These are phyloP conservation scores for Globisporangium nunn DNA, from an alignment of 352 stramenopile genomes.

Conservation along the genomic window DNA sequence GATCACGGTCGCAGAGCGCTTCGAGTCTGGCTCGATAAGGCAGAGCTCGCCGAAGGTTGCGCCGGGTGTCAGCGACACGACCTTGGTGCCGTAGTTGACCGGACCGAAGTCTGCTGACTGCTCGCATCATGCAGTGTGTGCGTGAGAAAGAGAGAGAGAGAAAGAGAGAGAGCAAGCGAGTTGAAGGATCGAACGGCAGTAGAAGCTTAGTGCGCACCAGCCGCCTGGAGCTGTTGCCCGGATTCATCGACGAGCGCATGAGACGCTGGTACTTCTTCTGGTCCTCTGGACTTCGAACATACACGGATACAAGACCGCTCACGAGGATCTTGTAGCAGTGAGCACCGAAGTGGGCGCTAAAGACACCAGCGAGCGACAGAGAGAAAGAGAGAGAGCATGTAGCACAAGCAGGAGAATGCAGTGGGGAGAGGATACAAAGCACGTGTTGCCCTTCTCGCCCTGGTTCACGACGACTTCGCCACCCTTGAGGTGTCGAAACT, in stretches of 20 bases:
- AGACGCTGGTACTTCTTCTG: conserved; percentile 56
- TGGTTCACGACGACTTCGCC: conserved; percentile 75
- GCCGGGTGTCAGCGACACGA: conserved; percentile 66
- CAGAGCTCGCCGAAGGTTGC: conserved; percentile 81
- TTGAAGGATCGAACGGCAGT: not conserved
- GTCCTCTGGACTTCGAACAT: conserved; percentile 62
- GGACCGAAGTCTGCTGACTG: conserved; percentile 26
- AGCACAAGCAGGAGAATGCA: conserved; percentile 1
- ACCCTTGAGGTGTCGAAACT: conserved; percentile 65
- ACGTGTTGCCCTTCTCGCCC: conserved; percentile 80
- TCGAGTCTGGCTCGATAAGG: conserved; percentile 82
- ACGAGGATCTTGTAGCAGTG: conserved; percentile 52
- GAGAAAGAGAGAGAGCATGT: not conserved
- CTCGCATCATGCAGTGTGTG: not conserved
- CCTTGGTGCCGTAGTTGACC: conserved; percentile 50
- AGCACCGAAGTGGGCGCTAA: not conserved
- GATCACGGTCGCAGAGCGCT: conserved; percentile 75
- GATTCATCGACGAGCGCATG: conserved; percentile 34
- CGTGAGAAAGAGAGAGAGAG: too few relatives aligned
- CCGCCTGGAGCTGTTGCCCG: conserved; percentile 31
- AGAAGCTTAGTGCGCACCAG: conserved; percentile 16
- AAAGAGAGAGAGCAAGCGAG: not conserved
- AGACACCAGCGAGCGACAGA: not conserved
- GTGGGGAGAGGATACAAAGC: conserved; percentile 39
- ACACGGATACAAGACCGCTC: conserved; percentile 68